Evolutionary conservation across 805 yeast genomes (phyloP), one percentile per base, ranked within the genome.

Genomic region (Candida verbasci): DNA sequence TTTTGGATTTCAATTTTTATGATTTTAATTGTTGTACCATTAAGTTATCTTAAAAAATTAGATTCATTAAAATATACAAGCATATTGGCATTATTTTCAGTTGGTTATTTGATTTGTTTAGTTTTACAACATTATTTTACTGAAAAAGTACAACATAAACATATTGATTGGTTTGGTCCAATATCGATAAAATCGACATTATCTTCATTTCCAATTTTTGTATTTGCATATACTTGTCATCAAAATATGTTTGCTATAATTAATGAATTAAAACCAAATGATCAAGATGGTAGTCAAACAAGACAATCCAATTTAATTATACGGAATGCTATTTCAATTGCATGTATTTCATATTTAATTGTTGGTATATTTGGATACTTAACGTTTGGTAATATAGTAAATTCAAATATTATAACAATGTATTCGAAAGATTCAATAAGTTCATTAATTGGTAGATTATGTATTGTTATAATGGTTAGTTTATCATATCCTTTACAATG

Each of bases 141-240:
- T 10, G 54, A 55, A 2, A 48, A 54, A 2, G 34, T 40, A 6
- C 48, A 45, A 3, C 24, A 39, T 7, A 37, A 39, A 17, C 35
- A 44, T n/a, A 42, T 60, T 11, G 53, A 48, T 29, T 52, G 49
- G 44, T 49, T 65, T 33, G 75, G 75, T 32, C 74, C 73, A 29
- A 67, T 64, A 18, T 58, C 54, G 4, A 39, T 58, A 47, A 55
- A 49, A 53, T 58, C 31, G 45, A 72, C 56, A 6, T 60, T 82
- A 40, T 70, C 82, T 17, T 77, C 87, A 6, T 80, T 85, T 49
- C 83, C 86, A 17, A 80, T 85, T 38, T 73, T 84, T 24, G 80
- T 85, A 10, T 81, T 85, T 58, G 93, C 94, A 1, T 85, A 74
- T 56, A 83, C 91, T 1, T 87, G 93, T 34, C 83, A 83, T 41